Evolutionary conservation across 306 rosid genomes (phyloP), one percentile per base, ranked within the genome.

Genomic region (Mucuna pruriens): DNA sequence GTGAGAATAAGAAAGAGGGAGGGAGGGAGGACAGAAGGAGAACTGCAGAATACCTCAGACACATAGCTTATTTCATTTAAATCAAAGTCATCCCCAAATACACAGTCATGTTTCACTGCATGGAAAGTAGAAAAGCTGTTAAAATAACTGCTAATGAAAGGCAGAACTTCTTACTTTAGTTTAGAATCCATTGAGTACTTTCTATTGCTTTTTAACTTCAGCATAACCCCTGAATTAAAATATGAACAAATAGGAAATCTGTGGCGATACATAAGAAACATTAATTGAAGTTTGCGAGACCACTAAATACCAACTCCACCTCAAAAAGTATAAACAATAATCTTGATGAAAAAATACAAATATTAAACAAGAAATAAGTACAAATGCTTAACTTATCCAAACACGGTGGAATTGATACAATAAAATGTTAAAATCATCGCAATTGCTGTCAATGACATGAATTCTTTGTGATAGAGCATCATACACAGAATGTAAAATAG

Each of bases 21-120:
- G 6, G 16, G 36, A 51, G 45, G 10, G 23, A 22, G 73, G 52
- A 20, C 17, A 73, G 38, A 58, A 17, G 23, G 31, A 44, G 67
- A 80, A 48, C 66, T 57, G 65, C 73, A 66, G 26, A 61, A 67
- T 88, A 95, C 98, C 89, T 90, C 87, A 17, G 98, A 93, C 34
- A 96, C 97, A 71, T 84, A 71, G 68, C 48, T 90, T 87, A 96
- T 90, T 90, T 96, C 98, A 67, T 77, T 77, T 74, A 93, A 66
- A 76, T 96, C 99, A 82, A 96, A 87, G 89, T 96, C 99, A 36
- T 90, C 98, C 29, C 98, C 99, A 71, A 96, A 96, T 26, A 96
- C 91, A 67, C 99, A 96, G 80, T 96, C 99, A 77, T 87, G 94
- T 86, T 96, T 96, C 81, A 96, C 99, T 95, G 90, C 80, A 81